Evolutionary conservation across 2,329 filamentous ascomycete species (phyloP), one percentile per base, ranked within the genome.

Genomic region (Penicillium thymicola): DNA sequence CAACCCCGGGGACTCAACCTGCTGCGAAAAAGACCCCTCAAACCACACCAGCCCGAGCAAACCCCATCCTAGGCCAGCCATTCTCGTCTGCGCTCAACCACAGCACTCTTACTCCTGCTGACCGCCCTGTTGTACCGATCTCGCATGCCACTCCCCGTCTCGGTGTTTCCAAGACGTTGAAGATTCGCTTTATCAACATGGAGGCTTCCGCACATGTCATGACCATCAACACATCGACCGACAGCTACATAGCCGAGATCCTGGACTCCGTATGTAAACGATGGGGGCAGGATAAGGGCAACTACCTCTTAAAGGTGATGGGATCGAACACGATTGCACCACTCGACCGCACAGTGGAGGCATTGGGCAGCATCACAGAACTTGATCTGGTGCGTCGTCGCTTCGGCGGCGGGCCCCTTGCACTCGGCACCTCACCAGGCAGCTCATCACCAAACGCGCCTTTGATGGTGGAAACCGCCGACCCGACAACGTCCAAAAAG

Each of bases 221-320:
- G 54, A 80, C 79, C 3, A 73, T 85, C 50, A 80, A 81, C 51
- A 84, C 83, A 30, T 85, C 84, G 4, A 84, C 83, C 1, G 85
- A 87, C 64, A 86, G 83, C 44, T 88, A 88, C 66, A 84, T 88
- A 57, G 85, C 84, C n/a, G 85, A 88, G 67, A 79, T 88, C 47
- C 80, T 88, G 59, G 84, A 87, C 61, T 79, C 81, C 40, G 82
- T 84, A 1, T 87, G 85, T 71, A 82, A 83, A 57, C 78, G 83
- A 59, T 81, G 86, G 66, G 80, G 82, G 3, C 75, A 87, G n/a
- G 85, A 88, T 67, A 87, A 86, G 68, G 84, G 80, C 1, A 79
- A 85, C 21, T 85, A 84, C 63, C 76, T 86, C 23, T 78, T 88
- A 55, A 86, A 86, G 71, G 83, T 88, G 9, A 80, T 81, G 60